A percentile compares a stretch with the other conserved stretches of the same genome.
Conservation (phyloP, 2,329 filamentous ascomycete genomes). For the Verticillium nubilum region DNA sequence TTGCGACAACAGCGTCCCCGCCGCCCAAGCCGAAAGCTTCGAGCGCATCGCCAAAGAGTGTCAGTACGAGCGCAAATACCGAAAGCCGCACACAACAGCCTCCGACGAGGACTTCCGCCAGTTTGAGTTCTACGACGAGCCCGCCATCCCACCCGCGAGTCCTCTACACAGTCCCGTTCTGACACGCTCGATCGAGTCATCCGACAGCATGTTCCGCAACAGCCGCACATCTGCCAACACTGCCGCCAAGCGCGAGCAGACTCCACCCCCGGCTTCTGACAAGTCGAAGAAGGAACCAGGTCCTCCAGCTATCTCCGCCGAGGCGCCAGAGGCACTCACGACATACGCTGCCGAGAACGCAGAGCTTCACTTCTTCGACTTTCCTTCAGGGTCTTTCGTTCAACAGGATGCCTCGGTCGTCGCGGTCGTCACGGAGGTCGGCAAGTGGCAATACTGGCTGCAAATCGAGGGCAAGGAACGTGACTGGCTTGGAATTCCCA, state of each 20-base stretch:
- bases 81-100: slow-evolving; percentile 71
- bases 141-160: slow-evolving; percentile 59
- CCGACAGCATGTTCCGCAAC: slow-evolving; percentile 46
- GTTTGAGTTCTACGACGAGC: slow-evolving; percentile 69
- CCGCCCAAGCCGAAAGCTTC: slow-evolving; percentile 72
- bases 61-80: slow-evolving; percentile 95
- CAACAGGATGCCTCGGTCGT: slow-evolving; percentile 70
- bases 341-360: slow-evolving; percentile 70
- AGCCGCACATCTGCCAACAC: slow-evolving; percentile 35
- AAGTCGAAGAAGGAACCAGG: slow-evolving; percentile 26
- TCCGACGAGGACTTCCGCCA: slow-evolving; percentile 75
- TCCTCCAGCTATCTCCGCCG: slow-evolving; percentile 48
- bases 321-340: slow-evolving; percentile 65
- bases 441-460: slow-evolving; percentile 93
- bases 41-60: slow-evolving; percentile 81
- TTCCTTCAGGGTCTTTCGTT: slow-evolving; percentile 78
- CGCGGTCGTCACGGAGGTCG: slow-evolving; percentile 78
- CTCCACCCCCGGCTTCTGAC: slow-evolving; percentile 21
- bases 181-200: slow-evolving; percentile 48
- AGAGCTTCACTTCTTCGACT: slow-evolving; percentile 92
- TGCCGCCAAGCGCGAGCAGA: slow-evolving; percentile 34
- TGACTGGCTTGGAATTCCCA: slow-evolving; percentile 80
- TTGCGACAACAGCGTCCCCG: slow-evolving; percentile 69
- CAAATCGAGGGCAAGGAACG: slow-evolving; percentile 72
- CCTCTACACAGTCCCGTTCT: slow-evolving; percentile 55